Percentiles rank a stretch among this genome's conserved stretches.
Evolutionary conservation across 2,329 filamentous ascomycete species (phyloP).

Genomic region (Incumbomyces lentus): DNA sequence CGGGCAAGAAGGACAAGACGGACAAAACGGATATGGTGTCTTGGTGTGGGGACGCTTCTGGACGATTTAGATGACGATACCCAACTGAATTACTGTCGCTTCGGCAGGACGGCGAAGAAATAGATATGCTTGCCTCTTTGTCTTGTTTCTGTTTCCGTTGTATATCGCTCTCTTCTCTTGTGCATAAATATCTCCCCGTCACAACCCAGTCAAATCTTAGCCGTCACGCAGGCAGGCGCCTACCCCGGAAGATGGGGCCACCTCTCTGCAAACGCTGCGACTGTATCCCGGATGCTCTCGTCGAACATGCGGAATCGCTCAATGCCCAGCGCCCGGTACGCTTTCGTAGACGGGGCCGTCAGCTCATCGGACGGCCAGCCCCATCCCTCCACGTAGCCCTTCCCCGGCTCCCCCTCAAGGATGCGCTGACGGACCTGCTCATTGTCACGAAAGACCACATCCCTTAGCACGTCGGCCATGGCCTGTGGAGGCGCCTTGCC

Average conservation of each 20-base stretch:
- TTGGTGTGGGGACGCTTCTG: no score
- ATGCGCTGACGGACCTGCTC: constrained; percentile 14
- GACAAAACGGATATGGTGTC: no score
- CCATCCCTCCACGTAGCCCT: constrained; percentile 9
- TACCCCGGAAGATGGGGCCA: constrained; percentile 10
- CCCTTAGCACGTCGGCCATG: constrained; percentile 17
- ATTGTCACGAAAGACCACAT: constrained; percentile 1
- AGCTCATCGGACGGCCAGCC: constrained; percentile 2
- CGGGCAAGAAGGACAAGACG: no score
- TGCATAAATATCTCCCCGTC: no score
- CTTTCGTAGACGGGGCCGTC: constrained; percentile 10
- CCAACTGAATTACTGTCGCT: no score
- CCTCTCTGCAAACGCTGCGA: constrained; percentile 16
- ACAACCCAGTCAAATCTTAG: no score
- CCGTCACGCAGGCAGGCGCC: no score
- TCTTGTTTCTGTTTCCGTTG: no score
- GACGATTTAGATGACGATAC: no score
- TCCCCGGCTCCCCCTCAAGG: constrained; percentile 14
- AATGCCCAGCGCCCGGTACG: constrained; percentile 14
- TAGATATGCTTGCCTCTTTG: no score
- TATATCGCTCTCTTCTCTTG: no score
- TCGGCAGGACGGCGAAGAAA: no score
- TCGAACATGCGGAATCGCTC: constrained; percentile 18
- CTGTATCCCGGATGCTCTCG: constrained; percentile 16
- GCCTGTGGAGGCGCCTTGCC: constrained; percentile 21